A percentile compares a stretch with the other conserved stretches of the same genome.
Conservation (phyloP, 192 early-diverging fungal genomes). For the Mortierella alpina region DNA sequence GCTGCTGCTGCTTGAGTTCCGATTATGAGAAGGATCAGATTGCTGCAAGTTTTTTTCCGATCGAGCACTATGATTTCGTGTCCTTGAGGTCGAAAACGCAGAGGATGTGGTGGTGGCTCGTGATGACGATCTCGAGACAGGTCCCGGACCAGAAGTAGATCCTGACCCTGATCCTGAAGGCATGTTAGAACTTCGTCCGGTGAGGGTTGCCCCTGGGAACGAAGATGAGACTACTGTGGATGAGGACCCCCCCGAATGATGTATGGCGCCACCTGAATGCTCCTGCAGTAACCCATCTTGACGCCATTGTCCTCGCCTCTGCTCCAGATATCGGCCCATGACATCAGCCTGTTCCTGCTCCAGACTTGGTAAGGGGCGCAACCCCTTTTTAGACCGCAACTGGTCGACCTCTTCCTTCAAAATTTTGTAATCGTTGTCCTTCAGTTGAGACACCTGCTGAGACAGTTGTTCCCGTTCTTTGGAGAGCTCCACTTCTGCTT, state of each 20-base stretch:
- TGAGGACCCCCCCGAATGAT: no score
- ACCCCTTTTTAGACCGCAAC: constrained; percentile 22
- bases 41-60: no score
- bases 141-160: no score
- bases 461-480: constrained; percentile 51
- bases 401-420: constrained; percentile 50
- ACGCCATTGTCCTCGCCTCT: constrained; percentile 44
- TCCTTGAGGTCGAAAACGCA: no score
- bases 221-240: neutral
- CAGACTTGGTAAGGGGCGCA: constrained; percentile 24
- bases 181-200: no score
- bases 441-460: constrained; percentile 24
- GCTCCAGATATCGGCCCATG: constrained; percentile 44
- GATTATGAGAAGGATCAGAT: no score
- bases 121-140: no score
- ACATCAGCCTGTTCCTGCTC: constrained; percentile 46
- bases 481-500: constrained; percentile 29
- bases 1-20: neutral
- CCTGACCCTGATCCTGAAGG: no score
- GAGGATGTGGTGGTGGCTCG: no score
- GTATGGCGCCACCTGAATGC: neutral
- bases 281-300: constrained; percentile 12
- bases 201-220: no score
- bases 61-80: no score
- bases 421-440: constrained; percentile 29